Conservation (phyloP, 495 filamentous ascomycete genomes). For the Lophiostoma macrostomum region DNA sequence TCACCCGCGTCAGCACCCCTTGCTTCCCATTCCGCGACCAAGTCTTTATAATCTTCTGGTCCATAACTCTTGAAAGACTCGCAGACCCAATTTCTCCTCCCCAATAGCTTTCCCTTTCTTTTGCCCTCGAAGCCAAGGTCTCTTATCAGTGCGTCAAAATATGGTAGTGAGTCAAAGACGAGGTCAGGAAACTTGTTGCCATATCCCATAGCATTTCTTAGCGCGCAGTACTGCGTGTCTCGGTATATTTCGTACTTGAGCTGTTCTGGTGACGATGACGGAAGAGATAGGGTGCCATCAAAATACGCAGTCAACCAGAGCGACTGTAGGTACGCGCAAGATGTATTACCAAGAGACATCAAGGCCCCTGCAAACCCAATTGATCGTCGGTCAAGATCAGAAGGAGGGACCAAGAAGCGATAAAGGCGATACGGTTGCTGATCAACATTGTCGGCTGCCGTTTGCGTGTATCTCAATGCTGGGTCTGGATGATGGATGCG, state of each 20-base stretch:
- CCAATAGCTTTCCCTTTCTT: conserved; percentile 22
- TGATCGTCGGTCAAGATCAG: conserved; percentile 53
- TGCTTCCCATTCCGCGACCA: conserved; percentile 28
- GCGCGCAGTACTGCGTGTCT: conserved; percentile 23
- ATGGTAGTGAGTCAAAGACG: conserved; percentile 32
- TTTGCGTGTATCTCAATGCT: conserved; percentile 3
- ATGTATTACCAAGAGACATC: conserved; percentile 60
- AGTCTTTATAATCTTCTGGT: conserved; percentile 26
- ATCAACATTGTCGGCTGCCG: not conserved
- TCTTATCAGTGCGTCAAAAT: conserved; percentile 28
- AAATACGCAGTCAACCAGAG: conserved; percentile 68
- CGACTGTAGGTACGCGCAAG: conserved; percentile 64
- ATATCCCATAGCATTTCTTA: conserved; percentile 27
- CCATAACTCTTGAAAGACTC: conserved; percentile 29
- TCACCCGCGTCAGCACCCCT: not conserved
- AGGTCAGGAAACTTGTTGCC: conserved; percentile 32
- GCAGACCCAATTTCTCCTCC: not conserved
- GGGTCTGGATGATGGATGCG: conserved; percentile 24
- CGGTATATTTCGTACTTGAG: conserved; percentile 22
- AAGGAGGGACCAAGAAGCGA: conserved; percentile 68
- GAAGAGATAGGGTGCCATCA: conserved; percentile 23
- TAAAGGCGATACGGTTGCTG: conserved; percentile 46
- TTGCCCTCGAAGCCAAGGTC: conserved; percentile 28
- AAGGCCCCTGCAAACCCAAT: conserved; percentile 67
- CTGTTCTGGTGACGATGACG: conserved; percentile 1